These are phyloP conservation scores for Podaxis mareebaensis DNA, from an alignment of 768 basidiomycete species.

Conservation along the genomic window DNA sequence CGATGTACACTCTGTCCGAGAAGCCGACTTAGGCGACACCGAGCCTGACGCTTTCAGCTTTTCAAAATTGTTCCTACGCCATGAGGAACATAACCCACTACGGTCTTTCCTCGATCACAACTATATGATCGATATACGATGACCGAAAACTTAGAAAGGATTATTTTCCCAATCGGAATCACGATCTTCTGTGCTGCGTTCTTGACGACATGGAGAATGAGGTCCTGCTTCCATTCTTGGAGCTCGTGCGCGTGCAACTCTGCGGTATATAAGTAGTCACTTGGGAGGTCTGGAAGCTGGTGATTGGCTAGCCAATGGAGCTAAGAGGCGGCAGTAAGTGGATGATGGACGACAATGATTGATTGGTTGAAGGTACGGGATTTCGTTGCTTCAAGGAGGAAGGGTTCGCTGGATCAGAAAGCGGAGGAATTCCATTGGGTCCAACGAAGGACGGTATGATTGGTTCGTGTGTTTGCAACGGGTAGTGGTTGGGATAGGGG, in stretches of 20 bases:
- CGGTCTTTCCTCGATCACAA: constrained; percentile 43
- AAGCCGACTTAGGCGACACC: constrained; percentile 35
- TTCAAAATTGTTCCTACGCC: constrained; percentile 34
- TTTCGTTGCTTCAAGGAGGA: neutral
- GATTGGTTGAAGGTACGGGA: neutral
- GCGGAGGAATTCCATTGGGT: neutral
- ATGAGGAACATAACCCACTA: constrained; percentile 19
- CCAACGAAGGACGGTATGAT: neutral
- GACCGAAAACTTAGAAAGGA: constrained; percentile 45
- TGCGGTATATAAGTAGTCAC: too few relatives aligned
- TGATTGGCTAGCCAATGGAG: neutral
- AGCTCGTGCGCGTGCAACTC: neutral
- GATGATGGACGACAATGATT: neutral
- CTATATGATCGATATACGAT: constrained; percentile 54
- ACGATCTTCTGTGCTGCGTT: constrained; percentile 59
- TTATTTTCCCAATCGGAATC: constrained; percentile 50
- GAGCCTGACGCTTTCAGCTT: constrained; percentile 38
- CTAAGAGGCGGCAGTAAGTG: neutral
- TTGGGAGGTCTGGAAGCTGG: too few relatives aligned
- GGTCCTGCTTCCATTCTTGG: neutral
- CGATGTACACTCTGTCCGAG: neutral
- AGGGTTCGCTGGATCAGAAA: neutral
- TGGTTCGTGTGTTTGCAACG: neutral
- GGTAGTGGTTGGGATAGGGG: neutral
- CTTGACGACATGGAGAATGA: neutral